phyloP scores from a whole-genome alignment of 192 early-diverging fungal genomes.

The Phycomyces nitens region DNA sequence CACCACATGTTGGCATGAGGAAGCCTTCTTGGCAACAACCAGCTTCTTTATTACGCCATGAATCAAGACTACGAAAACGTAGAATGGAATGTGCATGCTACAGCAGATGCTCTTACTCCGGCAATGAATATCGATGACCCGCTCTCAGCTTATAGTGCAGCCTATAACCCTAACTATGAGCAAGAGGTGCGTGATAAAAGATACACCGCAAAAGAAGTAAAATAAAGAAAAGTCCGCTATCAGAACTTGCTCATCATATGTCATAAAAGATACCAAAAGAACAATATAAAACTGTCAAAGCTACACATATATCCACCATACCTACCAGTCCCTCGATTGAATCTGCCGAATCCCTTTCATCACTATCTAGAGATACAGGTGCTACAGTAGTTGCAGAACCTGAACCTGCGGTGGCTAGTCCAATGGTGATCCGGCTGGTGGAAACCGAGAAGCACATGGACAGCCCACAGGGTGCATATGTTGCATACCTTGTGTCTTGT shows the following conservation, averaged over 20 bases:
- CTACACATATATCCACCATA: not conserved
- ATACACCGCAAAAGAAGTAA: too few species aligned
- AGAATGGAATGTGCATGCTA: conserved; percentile 27
- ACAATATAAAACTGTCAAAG: not conserved
- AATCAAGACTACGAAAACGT: conserved; percentile 20
- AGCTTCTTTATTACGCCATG: conserved; percentile 1
- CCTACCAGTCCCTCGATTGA: not conserved
- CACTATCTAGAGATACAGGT: too few species aligned
- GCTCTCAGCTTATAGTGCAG: conserved; percentile 8
- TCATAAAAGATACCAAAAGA: not conserved
- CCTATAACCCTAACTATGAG: not conserved
- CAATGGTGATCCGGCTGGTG: conserved; percentile 61
- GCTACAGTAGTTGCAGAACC: not conserved
- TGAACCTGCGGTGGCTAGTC: conserved; percentile 5
- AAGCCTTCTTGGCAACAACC: too few species aligned
- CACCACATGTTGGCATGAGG: too few species aligned
- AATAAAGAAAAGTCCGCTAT: too few species aligned
- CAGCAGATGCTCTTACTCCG: conserved; percentile 18
- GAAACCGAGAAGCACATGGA: conserved; percentile 91
- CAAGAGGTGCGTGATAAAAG: too few species aligned
- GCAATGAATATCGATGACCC: conserved; percentile 11
- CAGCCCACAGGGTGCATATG: conserved; percentile 72
- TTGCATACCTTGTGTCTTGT: conserved; percentile 82
- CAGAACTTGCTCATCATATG: too few species aligned
- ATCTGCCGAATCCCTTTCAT: not conserved